Conservation (phyloP, 2,329 filamentous ascomycete species). For the Bisporella sp. region DNA sequence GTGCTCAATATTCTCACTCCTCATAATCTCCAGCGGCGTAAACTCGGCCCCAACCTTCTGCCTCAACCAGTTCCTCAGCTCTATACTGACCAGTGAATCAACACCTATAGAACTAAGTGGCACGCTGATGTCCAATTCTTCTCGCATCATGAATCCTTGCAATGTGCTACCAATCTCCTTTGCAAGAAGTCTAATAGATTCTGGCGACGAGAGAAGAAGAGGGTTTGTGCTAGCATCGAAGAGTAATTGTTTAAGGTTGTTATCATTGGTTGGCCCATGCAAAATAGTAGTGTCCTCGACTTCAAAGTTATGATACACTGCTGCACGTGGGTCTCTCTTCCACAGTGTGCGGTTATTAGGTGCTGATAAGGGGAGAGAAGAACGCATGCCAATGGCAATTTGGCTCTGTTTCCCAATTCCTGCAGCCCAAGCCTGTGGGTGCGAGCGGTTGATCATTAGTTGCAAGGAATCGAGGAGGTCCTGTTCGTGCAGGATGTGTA, state of each 20-base stretch:
- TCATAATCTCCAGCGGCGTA: conserved; percentile 13
- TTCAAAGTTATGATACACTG: background rate
- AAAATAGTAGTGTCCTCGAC: background rate
- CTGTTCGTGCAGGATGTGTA: background rate
- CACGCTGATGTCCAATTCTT: conserved; percentile 12
- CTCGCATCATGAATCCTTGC: conserved; percentile 13
- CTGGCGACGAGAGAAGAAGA: background rate
- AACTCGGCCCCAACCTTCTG: conserved; percentile 4
- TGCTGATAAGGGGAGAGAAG: background rate
- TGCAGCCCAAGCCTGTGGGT: background rate
- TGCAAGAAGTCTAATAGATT: background rate
- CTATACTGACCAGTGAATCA: conserved; percentile 8
- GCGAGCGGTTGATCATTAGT: conserved; percentile 1
- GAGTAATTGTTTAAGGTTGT: background rate
- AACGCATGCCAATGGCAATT: background rate
- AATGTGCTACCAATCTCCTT: conserved; percentile 4
- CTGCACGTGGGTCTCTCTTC: background rate
- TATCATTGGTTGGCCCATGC: background rate
- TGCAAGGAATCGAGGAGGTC: conserved; percentile 6
- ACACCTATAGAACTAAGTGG: conserved; percentile 4
- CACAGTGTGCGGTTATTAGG: background rate
- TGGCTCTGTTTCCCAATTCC: background rate
- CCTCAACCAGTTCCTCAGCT: conserved; percentile 8
- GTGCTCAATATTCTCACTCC: conserved; percentile 15
- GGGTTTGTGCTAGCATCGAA: conserved; percentile 1